phyloP scores from a whole-genome alignment of 805 yeast species.

The Yamadazyma philogaea region DNA sequence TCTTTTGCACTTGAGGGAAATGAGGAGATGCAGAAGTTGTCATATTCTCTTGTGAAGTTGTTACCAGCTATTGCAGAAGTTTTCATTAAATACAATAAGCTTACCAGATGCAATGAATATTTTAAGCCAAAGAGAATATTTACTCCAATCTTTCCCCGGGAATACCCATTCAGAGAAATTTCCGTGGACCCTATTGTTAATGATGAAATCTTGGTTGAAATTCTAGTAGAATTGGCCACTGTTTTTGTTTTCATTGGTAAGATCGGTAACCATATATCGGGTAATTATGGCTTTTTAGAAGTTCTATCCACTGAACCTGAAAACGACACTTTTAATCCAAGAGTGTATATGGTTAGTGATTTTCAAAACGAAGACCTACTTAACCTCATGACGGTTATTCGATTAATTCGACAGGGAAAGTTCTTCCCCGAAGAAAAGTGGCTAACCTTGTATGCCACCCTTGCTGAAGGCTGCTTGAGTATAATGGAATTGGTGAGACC shows the following conservation, averaged over 20 bases:
- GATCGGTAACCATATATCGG: slow-evolving; percentile 43
- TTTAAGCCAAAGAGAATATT: slow-evolving; percentile 62
- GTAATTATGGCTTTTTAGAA: slow-evolving; percentile 40
- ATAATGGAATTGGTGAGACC: slow-evolving; percentile 53
- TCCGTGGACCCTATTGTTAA: slow-evolving; percentile 74
- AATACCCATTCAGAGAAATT: slow-evolving; percentile 58
- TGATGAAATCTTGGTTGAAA: slow-evolving; percentile 67
- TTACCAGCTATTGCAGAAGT: slow-evolving; percentile 53
- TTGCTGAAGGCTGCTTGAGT: slow-evolving; percentile 54
- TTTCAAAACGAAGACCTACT: slow-evolving; percentile 44
- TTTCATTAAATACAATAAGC: slow-evolving; percentile 51
- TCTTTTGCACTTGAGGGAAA: slow-evolving; percentile 30
- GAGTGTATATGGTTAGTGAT: slow-evolving; percentile 37
- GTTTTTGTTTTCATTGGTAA: slow-evolving; percentile 56
- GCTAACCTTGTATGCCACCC: slow-evolving; percentile 62
- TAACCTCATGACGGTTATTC: slow-evolving; percentile 47
- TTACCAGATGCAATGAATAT: slow-evolving; percentile 43
- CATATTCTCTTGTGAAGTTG: slow-evolving; percentile 49
- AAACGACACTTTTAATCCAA: slow-evolving; percentile 40
- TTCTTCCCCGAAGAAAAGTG: slow-evolving; percentile 70
- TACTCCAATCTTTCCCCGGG: slow-evolving; percentile 65
- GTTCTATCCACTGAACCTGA: slow-evolving; percentile 32
- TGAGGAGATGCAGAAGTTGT: slow-evolving; percentile 32
- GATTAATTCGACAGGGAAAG: slow-evolving; percentile 49
- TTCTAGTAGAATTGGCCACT: slow-evolving; percentile 64